Evolutionary conservation across 305 asterid genomes (phyloP), one percentile per base, ranked within the genome.

Genomic region (Solanum hybrid): DNA sequence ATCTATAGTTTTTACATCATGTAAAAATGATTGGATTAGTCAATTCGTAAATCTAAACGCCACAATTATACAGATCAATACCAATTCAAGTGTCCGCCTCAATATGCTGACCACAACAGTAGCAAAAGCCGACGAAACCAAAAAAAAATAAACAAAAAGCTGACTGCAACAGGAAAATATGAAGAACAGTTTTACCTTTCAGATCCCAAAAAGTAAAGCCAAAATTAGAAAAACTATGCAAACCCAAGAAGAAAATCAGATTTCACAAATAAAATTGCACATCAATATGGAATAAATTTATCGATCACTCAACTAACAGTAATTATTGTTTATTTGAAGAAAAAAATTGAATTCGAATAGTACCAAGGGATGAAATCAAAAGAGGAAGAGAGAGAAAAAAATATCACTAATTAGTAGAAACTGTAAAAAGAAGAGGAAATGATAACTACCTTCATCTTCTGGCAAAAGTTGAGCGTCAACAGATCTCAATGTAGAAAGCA

Each of bases 401-500:
- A 7, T 32, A 15, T 2, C 9, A 31, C 4, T 27, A 13, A 14
- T 15, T 29, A 7, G 38, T 8, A 42, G 38, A 82, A 45, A 82
- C 38, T 6, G 87, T 84, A 17, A 29, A 51, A 78, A 29, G 31
- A 56, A 19, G 8, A 85, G 76, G 3, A 64, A 56, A 85, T 32
- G 71, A 3, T 88, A 79, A 79, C 64, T 79, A 94, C 96, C 97
- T 94, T 94, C 97, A 9, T 91, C 91, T 78, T 89, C 88, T 34
- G 96, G 96, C 89, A 94, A 92, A 89, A 92, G 93, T 91, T 91
- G 95, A 87, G 97, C 91, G 3, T 77, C 84, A 88, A 88, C 89
- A 60, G 95, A 92, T 64, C 86, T 15, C 13, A 72, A 51, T 1
- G 36, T 27, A 85, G 77, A 19, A 73, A 85, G 60, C 56, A 93